Evolutionary conservation across 2,329 filamentous ascomycete species (phyloP).

Genomic region (Alternaria ethzedia): DNA sequence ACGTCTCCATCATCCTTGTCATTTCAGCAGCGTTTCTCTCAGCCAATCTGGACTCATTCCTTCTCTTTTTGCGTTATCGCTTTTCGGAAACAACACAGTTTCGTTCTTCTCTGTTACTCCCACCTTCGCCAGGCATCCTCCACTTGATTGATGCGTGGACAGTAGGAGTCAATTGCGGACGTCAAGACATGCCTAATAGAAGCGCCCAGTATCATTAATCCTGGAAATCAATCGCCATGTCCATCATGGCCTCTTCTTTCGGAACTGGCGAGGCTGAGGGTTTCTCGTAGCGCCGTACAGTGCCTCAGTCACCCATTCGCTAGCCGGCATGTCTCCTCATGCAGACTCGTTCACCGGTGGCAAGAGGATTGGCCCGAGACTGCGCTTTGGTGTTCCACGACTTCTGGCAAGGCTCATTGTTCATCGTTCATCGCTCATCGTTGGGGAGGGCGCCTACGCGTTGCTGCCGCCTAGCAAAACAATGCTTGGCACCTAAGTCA

Average conservation of each 20-base stretch:
- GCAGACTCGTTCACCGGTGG: not conserved
- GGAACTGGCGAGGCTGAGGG: not conserved
- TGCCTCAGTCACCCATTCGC: not conserved
- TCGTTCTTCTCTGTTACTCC: not conserved
- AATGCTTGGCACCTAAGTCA: not conserved
- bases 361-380: not conserved
- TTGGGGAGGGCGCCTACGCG: not conserved
- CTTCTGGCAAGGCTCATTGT: not conserved
- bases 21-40: not conserved
- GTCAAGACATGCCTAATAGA: not conserved
- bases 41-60: not conserved
- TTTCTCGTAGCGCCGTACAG: not conserved
- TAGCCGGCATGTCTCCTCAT: not conserved
- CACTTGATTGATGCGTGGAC: not conserved
- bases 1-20: not conserved
- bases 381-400: not conserved
- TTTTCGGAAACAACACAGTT: not conserved
- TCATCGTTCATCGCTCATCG: conserved; percentile 3
- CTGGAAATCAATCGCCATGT: not conserved
- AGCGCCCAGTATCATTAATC: not conserved
- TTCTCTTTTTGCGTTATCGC: not conserved
- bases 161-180: not conserved
- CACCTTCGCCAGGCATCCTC: not conserved
- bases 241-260: not conserved
- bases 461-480: not conserved